Base-by-base conservation (phyloP, 208 protist genomes). In the Trichomonas tenax region DNA sequence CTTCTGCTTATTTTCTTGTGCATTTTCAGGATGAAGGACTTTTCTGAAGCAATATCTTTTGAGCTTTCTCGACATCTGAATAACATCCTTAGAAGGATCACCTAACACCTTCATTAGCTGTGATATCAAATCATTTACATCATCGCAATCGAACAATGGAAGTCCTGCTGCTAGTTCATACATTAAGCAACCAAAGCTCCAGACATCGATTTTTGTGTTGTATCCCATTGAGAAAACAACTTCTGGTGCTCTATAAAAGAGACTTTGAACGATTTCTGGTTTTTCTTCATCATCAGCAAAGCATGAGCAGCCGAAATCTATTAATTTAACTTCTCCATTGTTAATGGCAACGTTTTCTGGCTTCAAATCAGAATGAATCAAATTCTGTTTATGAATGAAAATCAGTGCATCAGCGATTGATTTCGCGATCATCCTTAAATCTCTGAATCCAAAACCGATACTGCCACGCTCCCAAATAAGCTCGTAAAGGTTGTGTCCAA, bases 281-380 rank as follows among this genome's bases (percentile, higher is more conserved):
- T 98, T 96, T 0, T 21, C 89, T n/a, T 97, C 40, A 34, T 90
- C 44, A 17, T 51, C 82, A n/a, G n/a, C n/a, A 46, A 96, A 97
- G 72, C 96, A 97, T 44, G 82, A n/a, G 8, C 89, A 81, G 17
- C 97, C 97, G 41, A 97, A 97, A 63, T 97, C 97, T 49, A 97
- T 97, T 17, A 97, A 51, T 51, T 97, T 96, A 36, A 97, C 17
- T 31, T 26, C 45, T 0, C 38, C 34, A 45, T 38, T 26, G 31
- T 26, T 95, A 44, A 95, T 2, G 8, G 72, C 15, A 26, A 95
- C 36, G 51, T 98, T 98, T 95, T 98, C 98, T 36, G 98, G 98
- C 96, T 98, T 98, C 3, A 98, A 48, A 96, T 97, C 97, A 36
- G 90, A 97, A 96, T 97, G 96, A n/a, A 97, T 97, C 38, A 97